Percentiles rank a stretch among this genome's conserved stretches.
Conservation (phyloP, 352 stramenopile genomes). For the Nothophytophthora sp. region DNA sequence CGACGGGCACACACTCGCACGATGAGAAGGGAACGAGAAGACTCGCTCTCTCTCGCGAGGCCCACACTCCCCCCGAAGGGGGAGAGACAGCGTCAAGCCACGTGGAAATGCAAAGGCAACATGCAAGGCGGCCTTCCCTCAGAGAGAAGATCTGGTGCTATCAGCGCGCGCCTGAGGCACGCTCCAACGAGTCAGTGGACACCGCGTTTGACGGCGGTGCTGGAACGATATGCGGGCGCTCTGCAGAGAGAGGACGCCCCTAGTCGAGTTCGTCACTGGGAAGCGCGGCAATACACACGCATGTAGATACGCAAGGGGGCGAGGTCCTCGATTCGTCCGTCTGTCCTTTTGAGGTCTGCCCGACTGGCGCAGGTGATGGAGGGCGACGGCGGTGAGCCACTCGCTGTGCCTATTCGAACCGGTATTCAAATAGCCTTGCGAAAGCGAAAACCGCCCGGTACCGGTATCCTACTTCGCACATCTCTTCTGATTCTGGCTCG, state of each 20-base stretch:
- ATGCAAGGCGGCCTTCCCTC: conserved; percentile 40
- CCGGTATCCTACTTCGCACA: no score
- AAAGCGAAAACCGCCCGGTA: no score
- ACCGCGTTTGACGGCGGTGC: conserved; percentile 32
- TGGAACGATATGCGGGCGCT: conserved; percentile 44
- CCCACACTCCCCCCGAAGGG: conserved; percentile 33
- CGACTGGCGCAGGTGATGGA: no score
- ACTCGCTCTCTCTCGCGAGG: conserved; percentile 32
- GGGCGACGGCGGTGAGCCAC: no score
- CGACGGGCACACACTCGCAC: conserved; percentile 70
- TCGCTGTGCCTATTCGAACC: no score
- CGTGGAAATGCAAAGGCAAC: conserved; percentile 7
- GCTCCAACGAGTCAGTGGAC: conserved; percentile 47
- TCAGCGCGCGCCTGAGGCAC: conserved; percentile 75
- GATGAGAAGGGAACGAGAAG: conserved; percentile 5
- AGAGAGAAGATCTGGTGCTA: conserved; percentile 75
- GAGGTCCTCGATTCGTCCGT: no score
- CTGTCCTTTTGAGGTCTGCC: no score
- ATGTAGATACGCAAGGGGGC: no score
- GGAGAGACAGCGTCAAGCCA: conserved; percentile 30
- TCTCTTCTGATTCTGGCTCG: no score
- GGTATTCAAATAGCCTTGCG: no score
- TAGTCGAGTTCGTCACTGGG: conserved; percentile 43
- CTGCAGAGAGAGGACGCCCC: conserved; percentile 1
- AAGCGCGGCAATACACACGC: conserved; percentile 13